Evolutionary conservation across 192 early-diverging fungal genomes (phyloP).

Genomic region (Coemansia brasiliensis): DNA sequence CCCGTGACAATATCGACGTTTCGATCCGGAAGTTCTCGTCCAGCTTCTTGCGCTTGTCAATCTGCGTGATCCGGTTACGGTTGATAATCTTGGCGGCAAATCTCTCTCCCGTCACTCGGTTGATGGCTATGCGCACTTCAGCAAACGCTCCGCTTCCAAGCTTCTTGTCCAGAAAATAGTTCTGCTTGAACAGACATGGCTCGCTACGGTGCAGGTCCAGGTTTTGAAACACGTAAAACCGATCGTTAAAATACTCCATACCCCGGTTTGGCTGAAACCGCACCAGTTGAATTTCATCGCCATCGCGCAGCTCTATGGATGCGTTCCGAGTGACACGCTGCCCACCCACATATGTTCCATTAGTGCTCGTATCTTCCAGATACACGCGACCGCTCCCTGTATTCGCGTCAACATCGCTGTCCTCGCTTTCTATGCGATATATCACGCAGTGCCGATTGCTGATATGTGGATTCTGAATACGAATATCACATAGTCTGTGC

Average conservation of each 20-base stretch:
- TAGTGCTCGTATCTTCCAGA: conserved; percentile 61
- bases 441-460: conserved; percentile 60
- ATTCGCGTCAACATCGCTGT: conserved; percentile 2
- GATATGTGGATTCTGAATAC: conserved; percentile 50
- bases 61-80: conserved; percentile 46
- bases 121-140: conserved; percentile 65
- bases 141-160: conserved; percentile 63
- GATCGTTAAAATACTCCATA: conserved; percentile 49
- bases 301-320: conserved; percentile 57
- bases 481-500: conserved; percentile 55
- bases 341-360: conserved; percentile 73
- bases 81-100: conserved; percentile 81
- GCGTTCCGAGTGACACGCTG: conserved; percentile 54
- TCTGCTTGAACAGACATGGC: conserved; percentile 49
- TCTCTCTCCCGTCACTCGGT: conserved; percentile 62
- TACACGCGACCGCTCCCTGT: conserved; percentile 25
- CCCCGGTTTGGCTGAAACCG: conserved; percentile 48
- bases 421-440: conserved; percentile 41
- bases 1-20: conserved; percentile 52
- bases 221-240: conserved; percentile 49
- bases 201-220: conserved; percentile 41
- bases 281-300: conserved; percentile 65
- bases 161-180: conserved; percentile 35
- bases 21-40: conserved; percentile 52
- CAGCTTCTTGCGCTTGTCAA: conserved; percentile 40